A percentile compares a stretch with the other conserved stretches of the same genome.
Evolutionary conservation across 106 monocot genomes (phyloP).

Genomic region (Dioscorea zingiberensis): DNA sequence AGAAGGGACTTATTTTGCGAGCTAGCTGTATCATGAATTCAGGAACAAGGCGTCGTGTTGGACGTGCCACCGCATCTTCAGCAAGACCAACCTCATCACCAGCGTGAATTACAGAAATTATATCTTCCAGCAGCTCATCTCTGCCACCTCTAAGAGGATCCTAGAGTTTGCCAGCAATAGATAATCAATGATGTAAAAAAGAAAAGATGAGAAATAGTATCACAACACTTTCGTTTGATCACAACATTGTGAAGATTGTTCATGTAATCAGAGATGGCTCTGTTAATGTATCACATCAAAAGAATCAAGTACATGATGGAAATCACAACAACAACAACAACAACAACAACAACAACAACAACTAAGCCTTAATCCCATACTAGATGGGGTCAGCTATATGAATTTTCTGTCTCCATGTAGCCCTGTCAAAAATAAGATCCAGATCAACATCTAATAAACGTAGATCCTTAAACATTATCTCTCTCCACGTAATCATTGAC

Average conservation of each 20-base stretch:
- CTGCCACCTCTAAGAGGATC: conserved; percentile 78
- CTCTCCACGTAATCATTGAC: too few relatives aligned
- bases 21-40: conserved; percentile 61
- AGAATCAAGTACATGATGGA: too few relatives aligned
- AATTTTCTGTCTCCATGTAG: too few relatives aligned
- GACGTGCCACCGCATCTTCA: conserved; percentile 22
- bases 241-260: neutral
- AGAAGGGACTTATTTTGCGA: conserved; percentile 63
- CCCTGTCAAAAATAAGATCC: too few relatives aligned
- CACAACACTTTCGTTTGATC: neutral
- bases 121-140: conserved; percentile 55
- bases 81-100: conserved; percentile 28
- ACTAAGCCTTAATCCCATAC: too few relatives aligned
- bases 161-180: conserved; percentile 22
- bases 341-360: too few relatives aligned
- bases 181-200: neutral
- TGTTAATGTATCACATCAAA: too few relatives aligned
- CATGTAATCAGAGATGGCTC: too few relatives aligned
- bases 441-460: too few relatives aligned
- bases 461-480: too few relatives aligned
- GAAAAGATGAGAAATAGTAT: neutral
- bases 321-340: too few relatives aligned
- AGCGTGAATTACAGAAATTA: conserved; percentile 33
- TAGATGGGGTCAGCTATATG: too few relatives aligned
- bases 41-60: conserved; percentile 59